Evolutionary conservation across 331 rosid genomes (phyloP), one percentile per base, ranked within the genome.

Genomic region (Rhamnella rubrinervis): DNA sequence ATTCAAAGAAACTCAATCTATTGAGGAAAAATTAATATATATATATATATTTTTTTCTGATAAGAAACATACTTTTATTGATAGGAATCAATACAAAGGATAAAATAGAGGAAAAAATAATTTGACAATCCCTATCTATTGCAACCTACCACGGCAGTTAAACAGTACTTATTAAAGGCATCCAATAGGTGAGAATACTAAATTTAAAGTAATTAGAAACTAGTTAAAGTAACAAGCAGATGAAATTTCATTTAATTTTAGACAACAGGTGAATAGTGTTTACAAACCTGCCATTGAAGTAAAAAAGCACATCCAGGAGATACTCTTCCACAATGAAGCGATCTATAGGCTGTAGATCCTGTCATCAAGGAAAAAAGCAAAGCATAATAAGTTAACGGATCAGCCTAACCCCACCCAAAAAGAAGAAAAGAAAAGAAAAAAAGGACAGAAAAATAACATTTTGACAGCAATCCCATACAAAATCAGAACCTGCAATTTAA

Each of bases 251-350:
- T 20, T 14, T 7, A 28, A 18, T 44, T 44, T 14, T 44, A 52
- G 18, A 7, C 70, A 72, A 72, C 63, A 61, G 65, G 38, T 41
- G 56, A 57, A 64, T 59, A 63, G 76, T 23, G 76, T 57, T 65
- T 71, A 87, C 97, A 75, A 89, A 95, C 99, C 99, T 75, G 88
- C 99, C 99, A 89, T 91, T 95, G 80, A 95, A 87, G 91, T 81
- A 95, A 71, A 83, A 85, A 73, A 95, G 99, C 85, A 95, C 96
- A 63, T 95, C 99, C 16, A 95, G 85, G 55, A 95, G 91, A 86
- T 88, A 95, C 79, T 95, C 99, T 83, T 95, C 99, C 93, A 95
- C 83, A 52, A 95, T 87, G 76, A 87, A 95, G 60, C 90, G 89
- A 75, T 95, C 99, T 68, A 95, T 83, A 44, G 97, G 97, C 77